These are phyloP conservation scores for Aspergillus hancockii DNA, from an alignment of 495 filamentous ascomycete species.

Conservation along the genomic window DNA sequence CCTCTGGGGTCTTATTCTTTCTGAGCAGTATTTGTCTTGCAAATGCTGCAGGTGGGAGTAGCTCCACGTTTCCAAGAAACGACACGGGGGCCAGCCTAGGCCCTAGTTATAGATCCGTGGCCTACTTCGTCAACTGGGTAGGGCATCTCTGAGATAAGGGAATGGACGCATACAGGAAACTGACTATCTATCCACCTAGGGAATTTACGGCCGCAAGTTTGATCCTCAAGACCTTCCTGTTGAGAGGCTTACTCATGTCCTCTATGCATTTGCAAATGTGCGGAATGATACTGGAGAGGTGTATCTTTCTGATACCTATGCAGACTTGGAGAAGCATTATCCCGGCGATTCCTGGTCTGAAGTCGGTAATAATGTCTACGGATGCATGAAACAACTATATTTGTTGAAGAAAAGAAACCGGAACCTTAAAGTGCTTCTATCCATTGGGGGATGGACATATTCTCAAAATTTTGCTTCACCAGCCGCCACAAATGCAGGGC, in stretches of 20 bases:
- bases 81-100: too few species aligned
- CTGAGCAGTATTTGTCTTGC: too few species aligned
- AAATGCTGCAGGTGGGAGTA: too few species aligned
- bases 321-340: constrained; percentile 84
- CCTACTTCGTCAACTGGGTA: too few species aligned
- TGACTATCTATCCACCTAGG: too few species aligned
- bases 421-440: constrained; percentile 84
- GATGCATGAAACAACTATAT: constrained; percentile 89
- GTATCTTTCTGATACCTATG: constrained; percentile 77
- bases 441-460: constrained; percentile 96
- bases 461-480: constrained; percentile 77
- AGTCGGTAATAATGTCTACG: constrained; percentile 40
- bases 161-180: too few species aligned
- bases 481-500: constrained; percentile 54
- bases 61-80: too few species aligned
- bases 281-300: constrained; percentile 61
- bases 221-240: constrained; percentile 73
- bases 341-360: constrained; percentile 39
- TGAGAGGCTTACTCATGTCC: constrained; percentile 75
- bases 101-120: too few species aligned
- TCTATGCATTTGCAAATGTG: constrained; percentile 79
- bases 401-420: constrained; percentile 84
- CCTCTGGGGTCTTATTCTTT: too few species aligned
- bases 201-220: constrained; percentile 73
- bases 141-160: too few species aligned